Conservation (phyloP, 1,139 yeast species). For the Kurtzmaniella quercitrusa region DNA sequence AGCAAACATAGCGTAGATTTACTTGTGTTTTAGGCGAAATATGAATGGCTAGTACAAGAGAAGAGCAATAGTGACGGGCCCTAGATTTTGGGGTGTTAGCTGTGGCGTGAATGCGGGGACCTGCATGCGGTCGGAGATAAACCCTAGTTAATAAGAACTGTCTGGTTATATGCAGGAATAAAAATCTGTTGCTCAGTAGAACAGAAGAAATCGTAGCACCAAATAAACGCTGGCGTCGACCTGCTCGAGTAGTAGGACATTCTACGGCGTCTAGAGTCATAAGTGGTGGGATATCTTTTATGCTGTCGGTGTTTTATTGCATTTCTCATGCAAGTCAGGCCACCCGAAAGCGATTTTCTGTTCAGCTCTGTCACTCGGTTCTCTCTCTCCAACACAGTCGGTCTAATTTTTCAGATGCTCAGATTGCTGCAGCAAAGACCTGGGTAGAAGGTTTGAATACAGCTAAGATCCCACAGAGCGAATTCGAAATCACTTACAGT, state of each 20-base stretch:
- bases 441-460: slow-evolving; percentile 43
- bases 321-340: too few species aligned
- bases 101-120: not conserved
- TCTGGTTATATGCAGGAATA: not conserved
- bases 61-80: not conserved
- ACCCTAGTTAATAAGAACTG: too few species aligned
- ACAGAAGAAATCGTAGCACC: too few species aligned
- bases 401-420: not conserved
- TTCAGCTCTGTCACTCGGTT: not conserved
- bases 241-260: too few species aligned
- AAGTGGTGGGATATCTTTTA: too few species aligned
- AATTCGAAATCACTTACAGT: slow-evolving; percentile 55
- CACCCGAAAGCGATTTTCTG: not conserved
- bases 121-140: not conserved
- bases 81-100: not conserved
- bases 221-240: too few species aligned
- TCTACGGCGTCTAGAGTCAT: too few species aligned
- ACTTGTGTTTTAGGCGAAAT: not conserved
- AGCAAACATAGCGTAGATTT: slow-evolving; percentile 19
- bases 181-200: not conserved
- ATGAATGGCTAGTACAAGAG: not conserved
- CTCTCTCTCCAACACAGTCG: not conserved
- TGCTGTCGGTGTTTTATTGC: too few species aligned
- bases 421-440: slow-evolving; percentile 28
- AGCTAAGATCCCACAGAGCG: slow-evolving; percentile 41